Percentiles rank a stretch among this genome's conserved stretches.
phyloP scores from a whole-genome alignment of 2,329 filamentous ascomycete species.

The Colletotrichum tamarilloi region DNA sequence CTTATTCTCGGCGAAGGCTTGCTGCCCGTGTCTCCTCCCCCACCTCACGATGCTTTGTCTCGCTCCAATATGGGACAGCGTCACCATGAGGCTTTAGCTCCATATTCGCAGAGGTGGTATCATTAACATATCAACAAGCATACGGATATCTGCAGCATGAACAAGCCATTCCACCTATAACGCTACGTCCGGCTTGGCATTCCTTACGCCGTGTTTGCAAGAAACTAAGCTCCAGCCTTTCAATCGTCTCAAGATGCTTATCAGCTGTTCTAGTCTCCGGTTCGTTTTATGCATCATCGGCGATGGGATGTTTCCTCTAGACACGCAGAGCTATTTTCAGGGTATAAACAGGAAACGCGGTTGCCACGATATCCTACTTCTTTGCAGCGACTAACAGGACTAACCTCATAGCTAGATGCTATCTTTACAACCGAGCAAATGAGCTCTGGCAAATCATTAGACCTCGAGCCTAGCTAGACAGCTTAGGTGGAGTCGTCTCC shows the following conservation, averaged over 20 bases:
- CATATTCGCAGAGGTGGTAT: neutral
- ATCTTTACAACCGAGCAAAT: neutral
- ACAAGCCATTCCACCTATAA: neutral
- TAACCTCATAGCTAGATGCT: neutral
- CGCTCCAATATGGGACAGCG: neutral
- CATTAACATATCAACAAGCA: neutral
- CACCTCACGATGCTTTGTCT: constrained; percentile 6
- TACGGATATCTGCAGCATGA: neutral
- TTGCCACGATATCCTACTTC: neutral
- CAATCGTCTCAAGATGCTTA: neutral
- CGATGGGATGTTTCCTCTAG: neutral
- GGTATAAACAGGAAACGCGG: neutral
- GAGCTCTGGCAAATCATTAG: neutral
- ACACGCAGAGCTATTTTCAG: constrained; percentile 2
- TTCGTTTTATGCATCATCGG: neutral
- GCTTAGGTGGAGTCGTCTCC: constrained; percentile 15
- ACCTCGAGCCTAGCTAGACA: constrained; percentile 8
- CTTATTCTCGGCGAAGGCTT: neutral
- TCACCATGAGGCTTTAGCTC: neutral
- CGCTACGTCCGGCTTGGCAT: neutral
- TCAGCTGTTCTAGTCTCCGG: neutral
- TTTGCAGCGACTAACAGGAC: neutral
- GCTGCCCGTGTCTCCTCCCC: neutral
- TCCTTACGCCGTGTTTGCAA: neutral
- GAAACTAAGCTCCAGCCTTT: neutral